Conservation (phyloP, 352 stramenopile species). For the Pythium rishiriense region DNA sequence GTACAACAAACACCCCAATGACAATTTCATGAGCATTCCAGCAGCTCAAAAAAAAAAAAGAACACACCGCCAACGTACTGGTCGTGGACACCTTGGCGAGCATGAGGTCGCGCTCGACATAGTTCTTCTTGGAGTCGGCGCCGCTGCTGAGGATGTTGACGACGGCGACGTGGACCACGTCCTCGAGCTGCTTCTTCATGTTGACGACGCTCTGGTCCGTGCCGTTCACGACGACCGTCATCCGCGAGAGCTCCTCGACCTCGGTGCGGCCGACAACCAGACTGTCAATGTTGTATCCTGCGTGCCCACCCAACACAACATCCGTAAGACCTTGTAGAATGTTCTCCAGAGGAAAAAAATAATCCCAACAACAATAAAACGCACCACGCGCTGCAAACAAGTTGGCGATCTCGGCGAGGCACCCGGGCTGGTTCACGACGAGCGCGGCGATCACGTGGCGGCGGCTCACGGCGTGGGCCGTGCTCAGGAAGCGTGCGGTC, state of each 20-base stretch:
- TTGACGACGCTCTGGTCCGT: conserved; percentile 80
- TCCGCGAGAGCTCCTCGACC: conserved; percentile 83
- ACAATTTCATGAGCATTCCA: background rate
- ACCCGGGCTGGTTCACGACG: conserved; percentile 84
- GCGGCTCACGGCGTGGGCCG: conserved; percentile 43
- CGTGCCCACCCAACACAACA: no score
- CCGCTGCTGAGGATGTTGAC: conserved; percentile 85
- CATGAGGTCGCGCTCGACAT: conserved; percentile 87
- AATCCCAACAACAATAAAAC: conserved; percentile 6
- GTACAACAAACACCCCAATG: conserved; percentile 3
- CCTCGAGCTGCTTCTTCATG: conserved; percentile 89
- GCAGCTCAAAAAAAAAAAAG: background rate
- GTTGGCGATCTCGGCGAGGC: conserved; percentile 86
- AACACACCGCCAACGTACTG: conserved; percentile 30
- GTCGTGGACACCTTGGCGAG: conserved; percentile 83
- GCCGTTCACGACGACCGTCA: conserved; percentile 85
- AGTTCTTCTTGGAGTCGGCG: conserved; percentile 67
- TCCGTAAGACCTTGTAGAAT: no score
- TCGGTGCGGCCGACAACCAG: conserved; percentile 84
- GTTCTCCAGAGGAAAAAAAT: background rate
- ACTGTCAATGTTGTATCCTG: conserved; percentile 89
- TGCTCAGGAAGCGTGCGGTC: conserved; percentile 29
- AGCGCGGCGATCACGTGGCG: conserved; percentile 84
- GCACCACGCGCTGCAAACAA: conserved; percentile 75
- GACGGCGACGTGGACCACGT: conserved; percentile 85